Evolutionary conservation across 1,139 yeast species (phyloP), one percentile per base, ranked within the genome.

Genomic region (Trichomonascaceae sp.): DNA sequence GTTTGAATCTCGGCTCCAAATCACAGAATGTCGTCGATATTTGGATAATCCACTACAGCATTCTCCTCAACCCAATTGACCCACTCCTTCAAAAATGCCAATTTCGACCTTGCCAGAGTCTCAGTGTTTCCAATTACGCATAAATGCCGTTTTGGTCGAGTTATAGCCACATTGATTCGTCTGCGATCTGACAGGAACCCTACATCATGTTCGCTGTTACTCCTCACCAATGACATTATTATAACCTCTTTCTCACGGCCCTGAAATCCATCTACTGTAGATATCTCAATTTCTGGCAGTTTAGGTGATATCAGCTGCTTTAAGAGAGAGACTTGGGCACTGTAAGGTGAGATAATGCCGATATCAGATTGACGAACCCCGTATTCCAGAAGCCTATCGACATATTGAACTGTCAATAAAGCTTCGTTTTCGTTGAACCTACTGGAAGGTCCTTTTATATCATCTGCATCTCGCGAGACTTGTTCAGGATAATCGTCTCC

Each of bases 211-310:
- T 70, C 63, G 48, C 78, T 78, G 64, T 90, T 90, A 15, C 95
- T 85, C 53, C 96, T 74, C 1, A 89, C 96, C 55, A 90, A 69
- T 0, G 95, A 81, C n/a, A 90, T 76, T 1, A 90, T 77, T 3
- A 90, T 85, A 27, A 87, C 84, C 57, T 90, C 95, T 66, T 90
- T 90, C 66, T 90, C 97, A 55, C 96, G 76, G 0, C 97, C 97
- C 70, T 90, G 97, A 65, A 87, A 90, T 18, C 95, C 96, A 70
- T 88, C 90, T n/a, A 89, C 90, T 0, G 93, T 87, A 46, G 93
- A 86, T 47, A 89, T 83, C 63, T 89, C 96, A 52, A 93, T 70
- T 3, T 77, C 78, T 38, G 85, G 84, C 58, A 77, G 77, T 5
- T 77, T 75, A 50, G 78, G 82, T 15, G 67, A 67, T 15, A 63